These are phyloP conservation scores for Nigrospora sphaerica DNA, from an alignment of 2,329 filamentous ascomycete genomes.

Conservation along the genomic window DNA sequence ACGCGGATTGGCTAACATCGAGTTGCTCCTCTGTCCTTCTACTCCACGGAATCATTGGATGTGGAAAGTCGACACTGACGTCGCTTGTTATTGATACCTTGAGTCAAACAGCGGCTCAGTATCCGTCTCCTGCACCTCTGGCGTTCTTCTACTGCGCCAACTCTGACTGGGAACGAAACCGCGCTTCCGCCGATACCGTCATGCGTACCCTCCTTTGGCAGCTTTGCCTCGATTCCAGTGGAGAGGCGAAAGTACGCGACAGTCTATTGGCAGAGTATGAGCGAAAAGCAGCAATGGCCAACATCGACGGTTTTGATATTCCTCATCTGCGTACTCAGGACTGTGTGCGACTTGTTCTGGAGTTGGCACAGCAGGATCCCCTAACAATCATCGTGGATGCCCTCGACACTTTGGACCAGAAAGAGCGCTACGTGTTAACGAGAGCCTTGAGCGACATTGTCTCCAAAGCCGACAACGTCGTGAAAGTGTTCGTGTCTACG, in stretches of 20 bases:
- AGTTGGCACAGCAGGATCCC: not conserved
- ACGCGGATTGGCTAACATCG: not conserved
- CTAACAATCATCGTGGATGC: not conserved
- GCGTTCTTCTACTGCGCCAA: not conserved
- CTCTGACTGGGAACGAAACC: not conserved
- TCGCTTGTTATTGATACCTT: not conserved
- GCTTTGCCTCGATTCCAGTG: not conserved
- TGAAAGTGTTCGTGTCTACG: not conserved
- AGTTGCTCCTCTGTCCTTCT: not conserved
- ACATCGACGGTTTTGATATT: not conserved
- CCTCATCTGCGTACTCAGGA: not conserved
- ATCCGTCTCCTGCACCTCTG: not conserved
- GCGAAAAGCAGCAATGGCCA: not conserved
- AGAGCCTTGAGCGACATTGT: not conserved
- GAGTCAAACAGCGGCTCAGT: not conserved
- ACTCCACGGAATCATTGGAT: not conserved
- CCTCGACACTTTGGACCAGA: not conserved
- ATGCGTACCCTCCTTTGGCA: not conserved
- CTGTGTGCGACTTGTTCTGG: not conserved
- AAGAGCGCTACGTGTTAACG: not conserved
- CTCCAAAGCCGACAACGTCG: not conserved
- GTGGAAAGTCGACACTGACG: not conserved
- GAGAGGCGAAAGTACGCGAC: not conserved
- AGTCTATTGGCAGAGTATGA: not conserved
- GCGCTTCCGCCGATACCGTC: not conserved